Base-by-base conservation (phyloP, 441 rosid species). In the Erysimum pusillum region DNA sequence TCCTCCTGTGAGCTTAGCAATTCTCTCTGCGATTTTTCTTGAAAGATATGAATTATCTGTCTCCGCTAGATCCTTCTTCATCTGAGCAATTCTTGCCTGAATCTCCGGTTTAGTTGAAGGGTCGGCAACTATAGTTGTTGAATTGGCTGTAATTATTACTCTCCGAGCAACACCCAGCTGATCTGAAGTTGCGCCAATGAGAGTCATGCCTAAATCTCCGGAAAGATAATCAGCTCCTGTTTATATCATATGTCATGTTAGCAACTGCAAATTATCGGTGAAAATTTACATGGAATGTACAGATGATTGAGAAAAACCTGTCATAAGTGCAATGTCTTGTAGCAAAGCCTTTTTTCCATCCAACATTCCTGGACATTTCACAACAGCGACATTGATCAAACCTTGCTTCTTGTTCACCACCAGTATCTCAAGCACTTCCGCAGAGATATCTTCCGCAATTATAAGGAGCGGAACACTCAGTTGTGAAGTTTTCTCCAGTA, bases 311-410 rank as follows among this genome's bases (percentile, higher is more conserved):
- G 63, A 34, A 38, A 84, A 71, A 91, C 98, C 97, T 87, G 99
- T 91, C 97, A 92, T 82, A 75, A 92, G 88, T 69, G 97, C 98
- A 82, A 94, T 88, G 76, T 94, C 98, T 85, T 92, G 99, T 86
- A 92, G 85, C 63, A 90, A 57, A 74, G 94, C 96, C 83, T 92
- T 94, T 84, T 89, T 91, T 15, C 93, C 89, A 46, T 90, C 96
- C 74, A 85, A 85, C 88, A 85, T 78, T 63, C 98, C 99, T 3
- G 99, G 99, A 81, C 98, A 91, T 78, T 89, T 87, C 58, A 94
- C 91, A 58, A 85, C 97, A 69, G 94, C 99, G 72, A 91, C 97
- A 77, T 87, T 91, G 71, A 94, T 80, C 64, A 90, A 60, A 72
- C 99, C 94, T 79, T 83, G 86, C 81, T 73, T 86, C 87, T 87